Evolutionary conservation across 371 early-diverging fungal genomes (phyloP), one percentile per base, ranked within the genome.

Genomic region (Mucor sp.): DNA sequence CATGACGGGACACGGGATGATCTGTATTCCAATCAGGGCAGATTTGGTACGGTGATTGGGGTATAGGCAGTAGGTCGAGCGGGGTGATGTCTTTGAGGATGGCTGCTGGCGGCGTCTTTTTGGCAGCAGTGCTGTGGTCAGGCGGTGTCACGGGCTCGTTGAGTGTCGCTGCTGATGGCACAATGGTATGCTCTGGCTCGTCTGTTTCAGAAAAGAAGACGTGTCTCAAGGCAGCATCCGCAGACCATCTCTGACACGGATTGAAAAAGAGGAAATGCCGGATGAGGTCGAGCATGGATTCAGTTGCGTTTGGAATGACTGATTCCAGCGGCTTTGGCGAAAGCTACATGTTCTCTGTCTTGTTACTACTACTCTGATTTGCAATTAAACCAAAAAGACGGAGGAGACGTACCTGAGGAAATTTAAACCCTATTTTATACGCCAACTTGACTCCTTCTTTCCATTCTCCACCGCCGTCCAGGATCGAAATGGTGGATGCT

Each of bases 261-360:
- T 97, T 95, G 67, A 95, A 97, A n/a, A 85, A 85, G 11, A 99
- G 77, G 70, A 95, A 86, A 27, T 91, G 91, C n/a, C 84, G 84
- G 3, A 99, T 85, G 9, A 99, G 63, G 59, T 89, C 85, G n/a
- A 93, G 65, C 66, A 93, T 82, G 3, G 81, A 84, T 15, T 76
- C 68, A 0, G 92, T 80, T 4, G 90, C 94, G 21, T 80, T 82
- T 7, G 88, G 89, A 19, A 95, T 74, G 15, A 90, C 74, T 1
- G 88, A 67, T 33, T 74, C 74, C 35, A 96, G 73, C 7, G 89
- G 83, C 62, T 82, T 87, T 9, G 86, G 67, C 9, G 79, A 69
- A 50, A 84, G 72, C 73, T 91, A 76, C n/a, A n/a, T n/a, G n/a
- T 7, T 28, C 1, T 57, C 3, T 70, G 44, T 14, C 25, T 25